These are phyloP conservation scores for Pseudocercospora pini-densiflorae DNA, from an alignment of 2,329 filamentous ascomycete species.

Conservation along the genomic window DNA sequence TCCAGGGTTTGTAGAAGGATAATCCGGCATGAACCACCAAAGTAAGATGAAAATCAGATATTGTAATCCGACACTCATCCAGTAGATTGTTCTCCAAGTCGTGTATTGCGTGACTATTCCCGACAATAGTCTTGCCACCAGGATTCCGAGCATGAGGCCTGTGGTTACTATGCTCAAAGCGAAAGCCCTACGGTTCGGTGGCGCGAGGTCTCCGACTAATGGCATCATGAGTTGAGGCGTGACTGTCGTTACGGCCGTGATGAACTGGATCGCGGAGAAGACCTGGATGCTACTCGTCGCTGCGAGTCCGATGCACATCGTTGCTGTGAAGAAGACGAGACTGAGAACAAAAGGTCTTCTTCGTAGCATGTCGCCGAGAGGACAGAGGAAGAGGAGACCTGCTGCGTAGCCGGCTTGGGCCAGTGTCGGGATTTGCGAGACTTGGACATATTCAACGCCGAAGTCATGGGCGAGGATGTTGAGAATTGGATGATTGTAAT, in stretches of 20 bases:
- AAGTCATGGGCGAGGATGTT: conserved; percentile 76
- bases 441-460: conserved; percentile 68
- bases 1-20: conserved; percentile 71
- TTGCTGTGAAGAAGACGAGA: conserved; percentile 67
- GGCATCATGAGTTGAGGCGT: conserved; percentile 78
- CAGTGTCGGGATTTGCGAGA: conserved; percentile 71
- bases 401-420: conserved; percentile 80
- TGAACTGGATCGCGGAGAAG: conserved; percentile 73
- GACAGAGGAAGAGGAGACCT: conserved; percentile 75
- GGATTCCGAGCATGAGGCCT: conserved; percentile 74
- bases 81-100: conserved; percentile 78
- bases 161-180: conserved; percentile 76
- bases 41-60: conserved; percentile 67
- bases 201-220: conserved; percentile 77
- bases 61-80: conserved; percentile 74
- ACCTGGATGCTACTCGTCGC: conserved; percentile 66
- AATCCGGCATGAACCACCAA: conserved; percentile 79
- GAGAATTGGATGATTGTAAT: conserved; percentile 80
- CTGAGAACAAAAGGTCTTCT: conserved; percentile 71
- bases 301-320: conserved; percentile 71
- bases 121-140: conserved; percentile 75
- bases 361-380: conserved; percentile 71
- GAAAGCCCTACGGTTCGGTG: conserved; percentile 67
- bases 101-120: conserved; percentile 76
- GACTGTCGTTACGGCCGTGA: conserved; percentile 77